Evolutionary conservation across 192 early-diverging fungal genomes (phyloP).

Genomic region (Endogone sp.): DNA sequence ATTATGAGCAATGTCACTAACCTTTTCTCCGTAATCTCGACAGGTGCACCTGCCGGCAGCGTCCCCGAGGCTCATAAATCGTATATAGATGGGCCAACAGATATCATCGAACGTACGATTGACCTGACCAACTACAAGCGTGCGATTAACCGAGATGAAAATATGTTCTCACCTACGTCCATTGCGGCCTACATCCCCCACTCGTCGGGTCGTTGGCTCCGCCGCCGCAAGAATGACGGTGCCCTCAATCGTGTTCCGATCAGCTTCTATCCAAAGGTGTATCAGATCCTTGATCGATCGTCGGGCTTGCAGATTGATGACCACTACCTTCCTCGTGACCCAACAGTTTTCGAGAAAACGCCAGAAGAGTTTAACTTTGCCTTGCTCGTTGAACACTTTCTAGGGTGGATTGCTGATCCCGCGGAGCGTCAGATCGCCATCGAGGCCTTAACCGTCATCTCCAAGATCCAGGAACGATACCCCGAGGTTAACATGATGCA

Average conservation of each 20-base stretch:
- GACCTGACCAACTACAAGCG: conserved; percentile 44
- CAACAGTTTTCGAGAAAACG: conserved; percentile 78
- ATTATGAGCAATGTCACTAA: neutral
- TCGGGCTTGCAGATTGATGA: conserved; percentile 57
- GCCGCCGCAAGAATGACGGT: conserved; percentile 80
- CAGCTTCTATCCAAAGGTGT: conserved; percentile 77
- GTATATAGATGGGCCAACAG: conserved; percentile 55
- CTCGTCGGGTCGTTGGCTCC: conserved; percentile 62
- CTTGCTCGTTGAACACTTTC: conserved; percentile 67
- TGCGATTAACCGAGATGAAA: conserved; percentile 18
- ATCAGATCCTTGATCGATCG: conserved; percentile 62
- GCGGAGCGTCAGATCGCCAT: conserved; percentile 78
- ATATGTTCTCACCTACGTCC: conserved; percentile 27
- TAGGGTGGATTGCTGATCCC: conserved; percentile 70
- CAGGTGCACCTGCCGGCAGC: neutral
- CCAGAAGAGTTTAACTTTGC: conserved; percentile 87
- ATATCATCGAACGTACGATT: conserved; percentile 44
- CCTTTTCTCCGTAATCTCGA: neutral
- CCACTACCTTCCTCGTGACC: conserved; percentile 62
- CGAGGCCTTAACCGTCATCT: conserved; percentile 67
- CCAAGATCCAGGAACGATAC: conserved; percentile 59
- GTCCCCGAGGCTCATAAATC: conserved; percentile 52
- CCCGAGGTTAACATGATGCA: conserved; percentile 49
- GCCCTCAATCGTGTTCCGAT: conserved; percentile 76
- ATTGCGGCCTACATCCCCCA: conserved; percentile 42